Evolutionary conservation across 2,329 filamentous ascomycete genomes (phyloP).

Genomic region (Gnomoniopsis sp.): DNA sequence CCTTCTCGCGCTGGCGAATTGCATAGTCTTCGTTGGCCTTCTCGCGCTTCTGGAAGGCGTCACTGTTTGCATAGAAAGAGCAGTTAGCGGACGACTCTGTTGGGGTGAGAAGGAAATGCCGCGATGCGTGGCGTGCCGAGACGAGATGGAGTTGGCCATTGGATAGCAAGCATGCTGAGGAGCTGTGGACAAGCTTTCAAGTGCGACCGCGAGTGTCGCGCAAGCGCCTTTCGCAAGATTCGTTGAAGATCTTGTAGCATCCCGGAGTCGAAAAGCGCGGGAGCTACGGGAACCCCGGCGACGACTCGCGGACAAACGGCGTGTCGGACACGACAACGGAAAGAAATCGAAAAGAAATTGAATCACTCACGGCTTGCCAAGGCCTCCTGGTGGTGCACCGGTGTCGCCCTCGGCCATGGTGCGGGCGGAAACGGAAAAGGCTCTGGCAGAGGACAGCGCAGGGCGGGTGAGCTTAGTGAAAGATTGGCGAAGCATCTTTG

Average conservation of each 20-base stretch:
- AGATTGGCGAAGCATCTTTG: conserved; percentile 66
- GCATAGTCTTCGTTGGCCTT: conserved; percentile 79
- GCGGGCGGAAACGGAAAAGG: conserved; percentile 62
- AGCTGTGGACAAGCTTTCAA: not conserved
- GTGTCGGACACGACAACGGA: not conserved
- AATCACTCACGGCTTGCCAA: conserved; percentile 49
- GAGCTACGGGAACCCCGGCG: not conserved
- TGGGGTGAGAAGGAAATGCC: not conserved
- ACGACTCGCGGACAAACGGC: not conserved
- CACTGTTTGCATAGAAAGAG: conserved; percentile 47
- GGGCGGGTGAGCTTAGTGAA: conserved; percentile 52
- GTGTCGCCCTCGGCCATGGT: conserved; percentile 69
- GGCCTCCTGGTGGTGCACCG: conserved; percentile 54
- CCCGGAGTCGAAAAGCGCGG: not conserved
- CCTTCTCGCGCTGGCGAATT: conserved; percentile 82
- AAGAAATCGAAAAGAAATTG: not conserved
- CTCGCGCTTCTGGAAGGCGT: conserved; percentile 91
- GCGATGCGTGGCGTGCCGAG: not conserved
- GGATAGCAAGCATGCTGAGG: not conserved
- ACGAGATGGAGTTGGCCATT: not conserved
- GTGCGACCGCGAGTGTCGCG: not conserved
- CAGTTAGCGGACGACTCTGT: not conserved
- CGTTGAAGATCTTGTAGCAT: not conserved
- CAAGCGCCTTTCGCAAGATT: not conserved
- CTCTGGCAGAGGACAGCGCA: conserved; percentile 44